These are phyloP conservation scores for Hylodesmum podocarpum DNA, from an alignment of 306 rosid genomes.

Conservation along the genomic window DNA sequence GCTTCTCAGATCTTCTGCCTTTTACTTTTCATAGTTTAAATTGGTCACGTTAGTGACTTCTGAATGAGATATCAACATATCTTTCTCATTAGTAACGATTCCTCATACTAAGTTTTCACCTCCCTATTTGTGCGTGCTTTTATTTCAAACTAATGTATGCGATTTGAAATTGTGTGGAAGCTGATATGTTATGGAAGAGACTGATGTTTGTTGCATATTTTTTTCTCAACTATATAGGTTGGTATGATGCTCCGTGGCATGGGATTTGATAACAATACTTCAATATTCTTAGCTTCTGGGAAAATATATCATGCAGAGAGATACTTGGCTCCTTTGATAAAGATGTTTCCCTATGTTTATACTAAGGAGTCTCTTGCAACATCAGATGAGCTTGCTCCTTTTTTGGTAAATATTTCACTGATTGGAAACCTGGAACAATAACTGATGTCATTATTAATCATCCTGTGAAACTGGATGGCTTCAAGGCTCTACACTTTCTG, in stretches of 20 bases:
- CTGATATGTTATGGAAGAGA: slow-evolving; percentile 17
- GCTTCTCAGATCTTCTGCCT: slow-evolving; percentile 4
- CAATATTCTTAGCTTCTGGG: slow-evolving; percentile 91
- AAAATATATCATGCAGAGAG: slow-evolving; percentile 74
- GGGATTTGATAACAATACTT: slow-evolving; percentile 83
- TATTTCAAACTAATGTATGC: not conserved
- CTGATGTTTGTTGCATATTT: slow-evolving; percentile 33
- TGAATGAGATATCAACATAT: not conserved
- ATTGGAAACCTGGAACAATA: not conserved
- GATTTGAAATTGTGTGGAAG: slow-evolving; percentile 13
- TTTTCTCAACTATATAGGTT: slow-evolving; percentile 59
- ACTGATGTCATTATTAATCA: slow-evolving; percentile 4
- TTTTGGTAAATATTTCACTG: slow-evolving; percentile 52
- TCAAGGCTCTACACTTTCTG: not conserved
- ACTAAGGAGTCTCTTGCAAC: slow-evolving; percentile 90
- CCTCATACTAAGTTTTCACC: slow-evolving; percentile 1
- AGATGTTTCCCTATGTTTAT: slow-evolving; percentile 86
- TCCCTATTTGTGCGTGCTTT: not conserved
- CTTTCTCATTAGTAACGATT: not conserved
- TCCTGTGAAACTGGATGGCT: slow-evolving; percentile 14
- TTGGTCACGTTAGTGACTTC: slow-evolving; percentile 4
- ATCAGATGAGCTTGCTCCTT: slow-evolving; percentile 83
- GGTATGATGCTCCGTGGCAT: slow-evolving; percentile 94
- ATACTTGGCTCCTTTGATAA: slow-evolving; percentile 67
- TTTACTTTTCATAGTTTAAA: not conserved